These are phyloP conservation scores for Dianthus caryophyllus DNA, from an alignment of 148 eudicot species.

Conservation along the genomic window DNA sequence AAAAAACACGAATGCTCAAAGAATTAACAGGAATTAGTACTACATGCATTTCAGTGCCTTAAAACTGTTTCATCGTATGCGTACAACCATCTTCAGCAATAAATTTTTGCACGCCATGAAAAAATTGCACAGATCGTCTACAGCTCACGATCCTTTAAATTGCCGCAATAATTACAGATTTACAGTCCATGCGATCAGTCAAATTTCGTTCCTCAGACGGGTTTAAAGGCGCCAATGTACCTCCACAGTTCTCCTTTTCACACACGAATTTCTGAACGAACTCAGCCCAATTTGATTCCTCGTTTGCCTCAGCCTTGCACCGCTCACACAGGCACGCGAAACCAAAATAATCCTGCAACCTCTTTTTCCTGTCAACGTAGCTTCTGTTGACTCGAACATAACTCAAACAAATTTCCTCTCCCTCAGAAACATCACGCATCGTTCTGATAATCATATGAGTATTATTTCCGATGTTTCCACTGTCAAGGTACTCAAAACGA, in stretches of 20 bases:
- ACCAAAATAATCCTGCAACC: constrained; percentile 66
- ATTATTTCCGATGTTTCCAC: constrained; percentile 37
- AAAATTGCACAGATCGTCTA: not conserved
- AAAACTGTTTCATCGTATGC: too few relatives aligned
- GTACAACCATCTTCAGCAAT: too few relatives aligned
- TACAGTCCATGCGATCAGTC: constrained; percentile 57
- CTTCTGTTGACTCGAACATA: constrained; percentile 64
- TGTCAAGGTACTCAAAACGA: constrained; percentile 75
- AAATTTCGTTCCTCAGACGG: constrained; percentile 25
- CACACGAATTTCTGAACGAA: constrained; percentile 75
- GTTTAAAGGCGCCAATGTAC: constrained; percentile 80
- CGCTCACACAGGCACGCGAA: constrained; percentile 65
- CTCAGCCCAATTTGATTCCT: constrained; percentile 45
- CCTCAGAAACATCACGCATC: constrained; percentile 63
- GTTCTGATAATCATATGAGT: constrained; percentile 59
- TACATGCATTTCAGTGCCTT: too few relatives aligned
- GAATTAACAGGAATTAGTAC: not conserved
- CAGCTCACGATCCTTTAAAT: constrained; percentile 15
- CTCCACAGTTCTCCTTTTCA: constrained; percentile 55
- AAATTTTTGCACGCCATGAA: too few relatives aligned
- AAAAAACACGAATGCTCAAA: not conserved
- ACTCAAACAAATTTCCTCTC: constrained; percentile 72
- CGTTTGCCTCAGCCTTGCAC: constrained; percentile 41
- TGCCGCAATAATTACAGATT: constrained; percentile 76
- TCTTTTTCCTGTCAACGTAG: constrained; percentile 48